These are phyloP conservation scores for Leucogyrophana mollusca DNA, from an alignment of 768 basidiomycete species.

Conservation along the genomic window DNA sequence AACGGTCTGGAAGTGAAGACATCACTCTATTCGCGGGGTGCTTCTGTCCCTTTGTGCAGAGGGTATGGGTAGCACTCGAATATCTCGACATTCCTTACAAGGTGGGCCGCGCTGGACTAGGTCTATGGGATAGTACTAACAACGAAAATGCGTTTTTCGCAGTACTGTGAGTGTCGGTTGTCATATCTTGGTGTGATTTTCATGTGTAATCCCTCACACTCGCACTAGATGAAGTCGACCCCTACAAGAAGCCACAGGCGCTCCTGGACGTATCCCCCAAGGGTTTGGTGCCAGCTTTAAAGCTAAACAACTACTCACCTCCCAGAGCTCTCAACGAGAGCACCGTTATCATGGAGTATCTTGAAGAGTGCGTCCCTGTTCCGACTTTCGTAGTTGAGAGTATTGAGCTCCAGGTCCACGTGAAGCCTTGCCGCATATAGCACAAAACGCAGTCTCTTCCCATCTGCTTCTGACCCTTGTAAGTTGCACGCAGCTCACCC, in stretches of 20 bases:
- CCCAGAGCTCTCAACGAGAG: conserved; percentile 74
- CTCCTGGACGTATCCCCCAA: conserved; percentile 81
- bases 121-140: neutral
- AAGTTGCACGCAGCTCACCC: conserved; percentile 12
- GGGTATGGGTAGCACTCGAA: conserved; percentile 77
- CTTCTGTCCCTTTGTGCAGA: conserved; percentile 82
- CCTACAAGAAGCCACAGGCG: conserved; percentile 78
- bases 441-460: conserved; percentile 53
- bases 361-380: conserved; percentile 61
- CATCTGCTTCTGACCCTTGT: conserved; percentile 61
- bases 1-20: conserved; percentile 45
- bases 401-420: neutral
- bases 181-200: no score
- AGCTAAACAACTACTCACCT: conserved; percentile 50
- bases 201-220: no score
- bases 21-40: conserved; percentile 71
- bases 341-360: conserved; percentile 73
- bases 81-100: conserved; percentile 69
- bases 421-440: conserved; percentile 49
- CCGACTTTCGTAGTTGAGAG: neutral
- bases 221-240: conserved; percentile 74
- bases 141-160: neutral
- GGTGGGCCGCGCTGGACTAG: no score
- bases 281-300: conserved; percentile 74
- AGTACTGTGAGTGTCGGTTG: conserved; percentile 38